These are phyloP conservation scores for Termitomyces heimii DNA, from an alignment of 768 basidiomycete genomes.

Conservation along the genomic window DNA sequence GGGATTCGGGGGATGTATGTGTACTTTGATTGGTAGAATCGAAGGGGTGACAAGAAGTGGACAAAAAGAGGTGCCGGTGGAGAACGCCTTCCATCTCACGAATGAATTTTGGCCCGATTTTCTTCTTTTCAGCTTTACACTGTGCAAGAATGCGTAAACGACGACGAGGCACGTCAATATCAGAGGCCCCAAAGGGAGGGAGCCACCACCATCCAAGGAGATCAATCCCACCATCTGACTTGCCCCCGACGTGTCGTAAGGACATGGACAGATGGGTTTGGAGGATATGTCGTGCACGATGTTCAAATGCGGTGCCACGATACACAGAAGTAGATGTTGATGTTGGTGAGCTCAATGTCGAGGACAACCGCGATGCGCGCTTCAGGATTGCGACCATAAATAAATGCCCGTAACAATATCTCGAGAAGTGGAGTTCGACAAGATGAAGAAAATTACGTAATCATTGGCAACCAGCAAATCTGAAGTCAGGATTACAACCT, in stretches of 20 bases:
- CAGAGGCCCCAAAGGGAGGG: conserved; percentile 27
- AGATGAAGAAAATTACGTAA: too few relatives aligned
- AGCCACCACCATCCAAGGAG: conserved; percentile 94
- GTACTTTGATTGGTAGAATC: not conserved
- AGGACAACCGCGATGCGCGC: not conserved
- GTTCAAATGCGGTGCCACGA: conserved; percentile 72
- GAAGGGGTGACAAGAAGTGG: not conserved
- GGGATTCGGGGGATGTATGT: not conserved
- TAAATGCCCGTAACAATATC: conserved; percentile 8
- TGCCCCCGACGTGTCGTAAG: conserved; percentile 74
- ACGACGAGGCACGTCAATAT: conserved; percentile 23
- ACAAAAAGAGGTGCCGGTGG: conserved; percentile 35
- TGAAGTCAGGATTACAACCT: too few relatives aligned
- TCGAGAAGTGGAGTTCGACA: too few relatives aligned
- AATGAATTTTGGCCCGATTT: conserved; percentile 71
- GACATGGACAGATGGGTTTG: conserved; percentile 72
- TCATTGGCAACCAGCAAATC: too few relatives aligned
- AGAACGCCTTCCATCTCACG: conserved; percentile 92
- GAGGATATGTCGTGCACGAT: conserved; percentile 55
- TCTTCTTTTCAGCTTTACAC: conserved; percentile 89
- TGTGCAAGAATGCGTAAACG: conserved; percentile 78
- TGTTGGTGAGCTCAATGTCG: not conserved
- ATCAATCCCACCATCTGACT: conserved; percentile 86
- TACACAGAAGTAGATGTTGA: conserved; percentile 46
- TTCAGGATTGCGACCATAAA: not conserved